Evolutionary conservation across 345 rosid genomes (phyloP).

Genomic region (Populus euphratica): DNA sequence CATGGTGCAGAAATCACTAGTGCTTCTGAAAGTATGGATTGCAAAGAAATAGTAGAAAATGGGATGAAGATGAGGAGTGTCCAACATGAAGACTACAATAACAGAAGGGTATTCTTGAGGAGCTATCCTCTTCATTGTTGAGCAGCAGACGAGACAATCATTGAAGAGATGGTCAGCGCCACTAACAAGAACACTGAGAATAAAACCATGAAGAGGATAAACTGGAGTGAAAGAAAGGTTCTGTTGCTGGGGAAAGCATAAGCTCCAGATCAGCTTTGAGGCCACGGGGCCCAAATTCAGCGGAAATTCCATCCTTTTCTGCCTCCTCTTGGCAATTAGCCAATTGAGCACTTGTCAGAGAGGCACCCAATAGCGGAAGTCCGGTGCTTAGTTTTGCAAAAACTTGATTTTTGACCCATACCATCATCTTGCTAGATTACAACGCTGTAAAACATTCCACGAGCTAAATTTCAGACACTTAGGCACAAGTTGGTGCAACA

Average conservation of each 20-base stretch:
- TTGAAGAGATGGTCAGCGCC: conserved; percentile 5
- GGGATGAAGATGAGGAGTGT: conserved; percentile 35
- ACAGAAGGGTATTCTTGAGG: conserved; percentile 44
- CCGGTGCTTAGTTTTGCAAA: background rate
- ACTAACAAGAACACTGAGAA: conserved; percentile 12
- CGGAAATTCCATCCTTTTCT: conserved; percentile 16
- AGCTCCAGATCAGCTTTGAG: conserved; percentile 25
- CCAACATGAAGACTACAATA: conserved; percentile 37
- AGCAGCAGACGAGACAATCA: conserved; percentile 21
- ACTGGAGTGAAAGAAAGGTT: conserved; percentile 40
- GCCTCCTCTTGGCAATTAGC: background rate
- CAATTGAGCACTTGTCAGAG: background rate
- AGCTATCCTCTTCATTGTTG: conserved; percentile 52
- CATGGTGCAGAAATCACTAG: background rate
- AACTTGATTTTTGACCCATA: background rate
- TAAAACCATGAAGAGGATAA: conserved; percentile 35
- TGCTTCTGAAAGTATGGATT: background rate
- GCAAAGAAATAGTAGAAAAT: conserved; percentile 18
- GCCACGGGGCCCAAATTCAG: conserved; percentile 25
- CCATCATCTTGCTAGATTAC: background rate
- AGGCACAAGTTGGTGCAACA: background rate
- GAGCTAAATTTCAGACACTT: background rate
- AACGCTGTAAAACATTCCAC: background rate
- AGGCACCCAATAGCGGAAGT: background rate
- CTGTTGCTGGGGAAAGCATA: conserved; percentile 34